phyloP scores from a whole-genome alignment of 2,329 filamentous ascomycete genomes.

The Fragosphaeria purpurea region DNA sequence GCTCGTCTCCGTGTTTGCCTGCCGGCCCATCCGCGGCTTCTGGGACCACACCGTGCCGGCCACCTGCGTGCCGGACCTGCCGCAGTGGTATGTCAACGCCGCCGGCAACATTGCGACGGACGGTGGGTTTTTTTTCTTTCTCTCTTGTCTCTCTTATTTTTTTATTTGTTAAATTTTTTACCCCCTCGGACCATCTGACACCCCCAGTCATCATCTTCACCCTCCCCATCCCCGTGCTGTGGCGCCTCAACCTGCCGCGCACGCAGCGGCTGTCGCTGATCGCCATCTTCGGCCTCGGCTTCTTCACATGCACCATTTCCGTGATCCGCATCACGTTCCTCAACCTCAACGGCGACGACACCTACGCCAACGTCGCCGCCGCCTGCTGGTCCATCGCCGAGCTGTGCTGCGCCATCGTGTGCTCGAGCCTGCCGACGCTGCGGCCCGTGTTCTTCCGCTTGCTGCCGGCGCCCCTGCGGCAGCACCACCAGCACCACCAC shows the following conservation, averaged over 20 bases:
- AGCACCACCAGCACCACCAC: background rate
- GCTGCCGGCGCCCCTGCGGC: background rate
- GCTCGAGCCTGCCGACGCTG: constrained; percentile 26
- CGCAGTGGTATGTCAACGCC: constrained; percentile 27
- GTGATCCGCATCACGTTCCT: constrained; percentile 30
- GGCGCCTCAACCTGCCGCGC: constrained; percentile 14
- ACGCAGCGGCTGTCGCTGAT: constrained; percentile 21
- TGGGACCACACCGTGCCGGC: constrained; percentile 20
- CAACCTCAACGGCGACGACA: constrained; percentile 23
- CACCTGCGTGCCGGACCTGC: constrained; percentile 24
- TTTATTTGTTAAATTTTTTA: background rate
- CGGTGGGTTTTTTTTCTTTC: background rate
- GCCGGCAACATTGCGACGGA: constrained; percentile 29
- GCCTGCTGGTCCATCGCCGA: constrained; percentile 26
- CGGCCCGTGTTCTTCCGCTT: constrained; percentile 19
- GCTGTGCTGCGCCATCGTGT: constrained; percentile 26
- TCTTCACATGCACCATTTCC: constrained; percentile 31
- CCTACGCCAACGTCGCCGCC: constrained; percentile 25
- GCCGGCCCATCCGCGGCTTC: constrained; percentile 24
- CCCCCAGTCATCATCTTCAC: constrained; percentile 22
- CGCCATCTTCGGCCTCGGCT: constrained; percentile 28
- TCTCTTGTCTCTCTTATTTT: too few relatives aligned
- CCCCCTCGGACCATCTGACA: background rate
- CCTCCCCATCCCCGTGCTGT: constrained; percentile 25
- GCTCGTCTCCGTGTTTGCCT: constrained; percentile 25